Base-by-base conservation (phyloP, 257 asterid genomes). In the Solanum raphanifolium region DNA sequence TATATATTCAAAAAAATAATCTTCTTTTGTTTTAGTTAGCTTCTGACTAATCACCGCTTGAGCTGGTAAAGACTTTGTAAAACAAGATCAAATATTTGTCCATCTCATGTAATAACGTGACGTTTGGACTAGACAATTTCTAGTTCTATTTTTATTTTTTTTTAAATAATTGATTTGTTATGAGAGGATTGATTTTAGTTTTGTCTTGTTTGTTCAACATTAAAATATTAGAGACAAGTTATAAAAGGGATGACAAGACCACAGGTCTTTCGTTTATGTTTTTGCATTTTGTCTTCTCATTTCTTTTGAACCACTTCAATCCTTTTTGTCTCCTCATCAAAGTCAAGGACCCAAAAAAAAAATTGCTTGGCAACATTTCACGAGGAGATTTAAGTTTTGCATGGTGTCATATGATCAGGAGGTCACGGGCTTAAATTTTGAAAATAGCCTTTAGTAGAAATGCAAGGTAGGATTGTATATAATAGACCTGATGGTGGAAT, bases 231-330 rank as follows among this genome's bases (percentile, higher is more conserved):
- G 32, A 31, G 32, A 31, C 32, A 15, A 79, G 38, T 25, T 31
- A 81, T 20, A 62, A 74, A 87, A 71, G 73, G 87, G 87, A 81
- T 18, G 87, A 81, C 35, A 36, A 71, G 83, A 85, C 86, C 34
- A 66, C 84, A 46, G 82, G 12, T 69, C 1, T 9, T 72, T 29
- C 29, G 38, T 83, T 83, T 87, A 69, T 84, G 84, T 39, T 46
- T 41, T 18, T 43, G 65, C 69, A 25, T 81, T 46, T 91, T 89
- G 89, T 76, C 87, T 86, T 87, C 20, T 89, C 84, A 16, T 20
- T 13, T 88, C 74, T 82, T 78, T 84, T 91, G 88, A 90, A 89
- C 90, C 78, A 69, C 91, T 87, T 87, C 87, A 58, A 88, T 25
- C 86, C 84, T 72, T 87, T 87, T 88, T 89, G 88, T 65, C 88